These are phyloP conservation scores for Arthrinium phaeospermum DNA, from an alignment of 2,329 filamentous ascomycete species.

Conservation along the genomic window DNA sequence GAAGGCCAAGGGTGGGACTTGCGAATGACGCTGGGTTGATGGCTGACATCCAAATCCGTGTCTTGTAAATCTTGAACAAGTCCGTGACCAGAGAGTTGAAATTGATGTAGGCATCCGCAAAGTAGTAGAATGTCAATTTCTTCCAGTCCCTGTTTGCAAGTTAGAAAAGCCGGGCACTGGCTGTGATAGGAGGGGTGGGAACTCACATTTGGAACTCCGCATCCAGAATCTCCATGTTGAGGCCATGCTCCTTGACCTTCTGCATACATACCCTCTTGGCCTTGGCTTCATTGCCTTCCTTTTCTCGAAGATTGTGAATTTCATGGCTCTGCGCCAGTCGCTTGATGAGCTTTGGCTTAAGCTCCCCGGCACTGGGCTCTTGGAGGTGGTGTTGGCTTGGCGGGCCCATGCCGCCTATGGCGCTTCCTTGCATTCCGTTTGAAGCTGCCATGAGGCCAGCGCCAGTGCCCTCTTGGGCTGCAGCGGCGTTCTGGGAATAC, in stretches of 20 bases:
- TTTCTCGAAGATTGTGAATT: slow-evolving; percentile 86
- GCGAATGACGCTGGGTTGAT: slow-evolving; percentile 97
- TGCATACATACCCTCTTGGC: slow-evolving; percentile 96
- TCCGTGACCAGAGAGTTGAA: slow-evolving; percentile 98
- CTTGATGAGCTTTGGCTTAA: slow-evolving; percentile 97
- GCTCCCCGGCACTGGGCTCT: slow-evolving; percentile 73
- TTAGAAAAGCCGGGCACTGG: background rate
- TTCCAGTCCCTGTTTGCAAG: slow-evolving; percentile 83
- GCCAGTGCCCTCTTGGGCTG: slow-evolving; percentile 62
- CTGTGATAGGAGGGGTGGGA: slow-evolving; percentile 14
- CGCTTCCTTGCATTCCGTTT: slow-evolving; percentile 69
- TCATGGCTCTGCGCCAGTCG: slow-evolving; percentile 91
- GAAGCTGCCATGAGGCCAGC: slow-evolving; percentile 68
- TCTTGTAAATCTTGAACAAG: slow-evolving; percentile 99
- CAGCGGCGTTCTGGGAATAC: slow-evolving; percentile 83
- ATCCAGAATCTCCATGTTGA: slow-evolving; percentile 98
- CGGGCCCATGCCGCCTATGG: slow-evolving; percentile 79
- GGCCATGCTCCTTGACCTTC: slow-evolving; percentile 90
- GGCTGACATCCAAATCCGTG: slow-evolving; percentile 98
- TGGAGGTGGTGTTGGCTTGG: slow-evolving; percentile 75
- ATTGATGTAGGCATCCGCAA: slow-evolving; percentile 97
- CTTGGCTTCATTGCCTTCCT: slow-evolving; percentile 97
- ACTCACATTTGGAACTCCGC: slow-evolving; percentile 97
- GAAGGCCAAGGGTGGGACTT: slow-evolving; percentile 74
- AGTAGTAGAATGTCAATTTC: slow-evolving; percentile 99